Conservation (phyloP, 176 grass and related monocot species). For the Aegilops longissima region DNA sequence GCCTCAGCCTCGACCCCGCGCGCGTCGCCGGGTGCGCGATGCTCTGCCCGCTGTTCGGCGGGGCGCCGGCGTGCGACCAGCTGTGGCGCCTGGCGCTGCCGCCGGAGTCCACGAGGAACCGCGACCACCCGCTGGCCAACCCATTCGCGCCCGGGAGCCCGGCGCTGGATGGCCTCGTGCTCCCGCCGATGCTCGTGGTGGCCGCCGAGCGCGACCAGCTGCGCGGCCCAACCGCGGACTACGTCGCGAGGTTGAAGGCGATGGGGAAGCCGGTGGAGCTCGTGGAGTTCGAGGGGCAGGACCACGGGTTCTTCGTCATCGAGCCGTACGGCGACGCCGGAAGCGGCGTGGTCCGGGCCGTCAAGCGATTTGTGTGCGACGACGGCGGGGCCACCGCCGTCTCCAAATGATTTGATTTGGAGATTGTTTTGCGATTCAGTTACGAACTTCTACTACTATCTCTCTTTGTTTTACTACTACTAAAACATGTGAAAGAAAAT, state of each 20-base stretch:
- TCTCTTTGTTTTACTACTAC: too few species aligned
- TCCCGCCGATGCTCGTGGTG: conserved; percentile 37
- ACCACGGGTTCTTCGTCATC: conserved; percentile 73
- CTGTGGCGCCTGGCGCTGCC: conserved; percentile 29
- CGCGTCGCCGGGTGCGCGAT: conserved; percentile 43
- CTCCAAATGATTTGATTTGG: too few species aligned
- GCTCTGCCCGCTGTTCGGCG: conserved; percentile 52
- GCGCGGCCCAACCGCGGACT: conserved; percentile 30
- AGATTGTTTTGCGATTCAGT: too few species aligned
- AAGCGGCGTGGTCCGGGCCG: conserved; percentile 38
- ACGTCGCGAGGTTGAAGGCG: conserved; percentile 33
- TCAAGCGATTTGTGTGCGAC: conserved; percentile 49
- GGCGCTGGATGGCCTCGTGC: conserved; percentile 3
- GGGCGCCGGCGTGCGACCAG: conserved; percentile 28
- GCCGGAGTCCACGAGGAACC: neutral
- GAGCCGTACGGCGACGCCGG: conserved; percentile 53
- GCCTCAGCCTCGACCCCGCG: conserved; percentile 27
- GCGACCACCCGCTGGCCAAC: conserved; percentile 41
- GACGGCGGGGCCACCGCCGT: conserved; percentile 22
- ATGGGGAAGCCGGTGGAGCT: conserved; percentile 40
- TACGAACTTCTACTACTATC: too few species aligned
- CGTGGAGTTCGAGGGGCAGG: conserved; percentile 52
- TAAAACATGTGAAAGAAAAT: too few species aligned
- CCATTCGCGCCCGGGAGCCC: conserved; percentile 29
- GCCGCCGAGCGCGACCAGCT: conserved; percentile 32